Percentiles rank a stretch among this genome's conserved stretches.
Evolutionary conservation across 805 yeast species (phyloP).

Genomic region (Candida qinlingensis): DNA sequence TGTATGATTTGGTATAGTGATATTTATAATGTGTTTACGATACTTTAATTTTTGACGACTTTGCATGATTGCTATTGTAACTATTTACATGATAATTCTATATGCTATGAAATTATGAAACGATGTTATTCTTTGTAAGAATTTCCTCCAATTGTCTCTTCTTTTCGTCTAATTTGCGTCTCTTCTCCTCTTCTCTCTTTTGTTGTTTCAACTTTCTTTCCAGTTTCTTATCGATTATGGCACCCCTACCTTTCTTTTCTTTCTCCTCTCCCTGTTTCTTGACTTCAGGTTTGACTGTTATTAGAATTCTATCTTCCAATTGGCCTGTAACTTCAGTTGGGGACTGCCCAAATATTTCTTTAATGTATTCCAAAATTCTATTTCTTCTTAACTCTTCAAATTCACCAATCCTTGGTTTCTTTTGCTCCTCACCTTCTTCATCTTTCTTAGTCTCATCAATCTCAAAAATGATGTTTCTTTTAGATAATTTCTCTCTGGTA

Average conservation of each 20-base stretch:
- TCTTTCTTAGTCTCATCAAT: slow-evolving; percentile 11
- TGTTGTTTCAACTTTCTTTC: slow-evolving; percentile 22
- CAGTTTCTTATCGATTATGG: slow-evolving; percentile 6
- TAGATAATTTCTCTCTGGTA: slow-evolving; percentile 26
- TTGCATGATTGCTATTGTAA: too few species aligned
- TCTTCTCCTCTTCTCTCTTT: slow-evolving; percentile 21
- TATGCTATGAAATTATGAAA: neutral
- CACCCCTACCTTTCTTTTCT: slow-evolving; percentile 8
- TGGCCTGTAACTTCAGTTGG: slow-evolving; percentile 28
- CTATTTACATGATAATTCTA: too few species aligned
- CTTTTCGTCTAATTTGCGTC: slow-evolving; percentile 14
- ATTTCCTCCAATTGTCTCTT: slow-evolving; percentile 12
- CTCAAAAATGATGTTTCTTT: slow-evolving; percentile 1
- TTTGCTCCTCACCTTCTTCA: slow-evolving; percentile 15
- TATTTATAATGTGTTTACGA: too few species aligned
- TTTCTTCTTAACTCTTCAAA: slow-evolving; percentile 32
- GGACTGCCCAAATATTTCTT: slow-evolving; percentile 23
- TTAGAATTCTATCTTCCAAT: slow-evolving; percentile 19
- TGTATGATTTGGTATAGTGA: slow-evolving; percentile 6
- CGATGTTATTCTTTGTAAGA: slow-evolving; percentile 2
- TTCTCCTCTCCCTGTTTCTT: slow-evolving; percentile 14
- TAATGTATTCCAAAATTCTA: slow-evolving; percentile 27
- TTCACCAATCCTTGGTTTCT: slow-evolving; percentile 19
- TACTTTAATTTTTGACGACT: too few species aligned
- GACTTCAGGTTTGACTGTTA: slow-evolving; percentile 23